Base-by-base conservation (phyloP, 2,329 filamentous ascomycete species). In the Fusarium nurragi region DNA sequence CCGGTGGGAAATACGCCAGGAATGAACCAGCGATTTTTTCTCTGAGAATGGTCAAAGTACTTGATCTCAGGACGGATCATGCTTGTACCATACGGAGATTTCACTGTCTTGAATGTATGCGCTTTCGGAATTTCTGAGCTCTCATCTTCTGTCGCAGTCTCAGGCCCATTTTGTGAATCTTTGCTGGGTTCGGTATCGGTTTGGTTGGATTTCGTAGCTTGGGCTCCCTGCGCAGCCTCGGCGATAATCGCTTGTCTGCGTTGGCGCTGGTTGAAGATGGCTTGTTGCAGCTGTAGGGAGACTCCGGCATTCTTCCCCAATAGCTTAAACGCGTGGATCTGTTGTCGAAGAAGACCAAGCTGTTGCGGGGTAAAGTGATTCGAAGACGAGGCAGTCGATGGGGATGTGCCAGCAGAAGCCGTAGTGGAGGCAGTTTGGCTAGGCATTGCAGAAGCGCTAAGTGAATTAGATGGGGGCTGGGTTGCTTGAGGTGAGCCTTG, bases 301-400 rank as follows among this genome's bases (percentile, higher is more conserved):
- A 98, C 87, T 1, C 93, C 90, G 14, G 90, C 84, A 69, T 97
- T 97, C 77, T 95, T 96, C 6, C 92, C 90, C 5, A 99, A 83
- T 67, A 93, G 85, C 78, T 96, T 96, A 79, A 97, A 98, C 0
- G 94, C 94, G 70, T 90, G 85, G 47, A 98, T 97, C 76, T 99
- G 95, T 67, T 91, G 89, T 60, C 92, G 86, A 11, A 99, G 81
- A 39, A 92, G 87, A 22, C 85, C 83, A 41, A 97, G 81, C 75
- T 99, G 95, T 54, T 95, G 91, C 22, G 86, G 85, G 13, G 88
- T 89, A 75, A 97, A 94, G 61, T 88, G 88, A 47, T 84, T 84
- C 21, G 77, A 78, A n/a, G 78, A 68, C 46, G 69, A 61, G 48
- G 69, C 60, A n/a, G 69, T 66, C 60, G 71, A 67, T 43, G 76